Conservation (phyloP, 805 yeast genomes). For the Cyberlindnera meyerae region DNA sequence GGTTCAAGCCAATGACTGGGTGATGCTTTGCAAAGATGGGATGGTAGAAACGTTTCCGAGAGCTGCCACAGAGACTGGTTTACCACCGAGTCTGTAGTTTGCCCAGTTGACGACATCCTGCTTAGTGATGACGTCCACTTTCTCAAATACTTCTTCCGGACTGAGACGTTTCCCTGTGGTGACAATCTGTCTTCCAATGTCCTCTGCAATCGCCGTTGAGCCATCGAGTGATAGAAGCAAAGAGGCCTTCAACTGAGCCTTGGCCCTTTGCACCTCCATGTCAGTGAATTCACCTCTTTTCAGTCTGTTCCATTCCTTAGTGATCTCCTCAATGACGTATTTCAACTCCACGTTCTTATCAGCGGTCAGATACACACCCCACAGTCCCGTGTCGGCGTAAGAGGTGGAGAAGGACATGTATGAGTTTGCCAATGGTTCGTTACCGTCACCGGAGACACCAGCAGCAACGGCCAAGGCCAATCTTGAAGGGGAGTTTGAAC, state of each 20-base stretch:
- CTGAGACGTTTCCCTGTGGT: constrained; percentile 71
- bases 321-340: constrained; percentile 65
- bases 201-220: constrained; percentile 94
- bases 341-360: constrained; percentile 58
- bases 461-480: constrained; percentile 62
- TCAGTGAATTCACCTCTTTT: constrained; percentile 71
- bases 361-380: constrained; percentile 94
- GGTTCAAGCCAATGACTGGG: constrained; percentile 30
- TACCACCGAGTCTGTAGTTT: constrained; percentile 66
- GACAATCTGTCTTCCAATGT: constrained; percentile 93
- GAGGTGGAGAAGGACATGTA: constrained; percentile 96
- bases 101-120: constrained; percentile 88
- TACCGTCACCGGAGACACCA: constrained; percentile 49
- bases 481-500: constrained; percentile 80
- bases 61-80: constrained; percentile 88
- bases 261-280: constrained; percentile 89
- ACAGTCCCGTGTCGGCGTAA: constrained; percentile 93
- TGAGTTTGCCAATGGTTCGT: constrained; percentile 77
- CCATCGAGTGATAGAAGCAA: constrained; percentile 86
- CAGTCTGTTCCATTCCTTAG: constrained; percentile 86
- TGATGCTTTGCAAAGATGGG: constrained; percentile 62
- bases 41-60: constrained; percentile 73
- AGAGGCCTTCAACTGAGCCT: constrained; percentile 91
- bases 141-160: constrained; percentile 44
- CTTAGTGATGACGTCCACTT: constrained; percentile 73